These are phyloP conservation scores for Brassica incana DNA, from an alignment of 345 rosid species.

Conservation along the genomic window DNA sequence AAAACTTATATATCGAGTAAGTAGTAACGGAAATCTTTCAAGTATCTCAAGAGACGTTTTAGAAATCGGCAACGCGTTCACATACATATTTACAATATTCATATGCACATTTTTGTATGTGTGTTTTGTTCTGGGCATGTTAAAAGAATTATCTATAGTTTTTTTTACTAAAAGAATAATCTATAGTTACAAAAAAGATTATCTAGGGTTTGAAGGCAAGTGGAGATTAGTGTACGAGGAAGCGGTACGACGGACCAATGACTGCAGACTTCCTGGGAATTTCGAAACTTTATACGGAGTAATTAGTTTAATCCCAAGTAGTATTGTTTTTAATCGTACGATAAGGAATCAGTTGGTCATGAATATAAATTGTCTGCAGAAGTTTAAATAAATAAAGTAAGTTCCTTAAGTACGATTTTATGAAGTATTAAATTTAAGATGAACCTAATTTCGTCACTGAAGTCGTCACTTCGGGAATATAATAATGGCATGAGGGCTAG, in stretches of 20 bases:
- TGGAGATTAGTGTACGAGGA: conserved; percentile 46
- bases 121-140: neutral
- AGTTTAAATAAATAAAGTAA: neutral
- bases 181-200: no score
- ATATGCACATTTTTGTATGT: neutral
- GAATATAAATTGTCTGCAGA: conserved; percentile 28
- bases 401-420: conserved; percentile 14
- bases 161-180: no score
- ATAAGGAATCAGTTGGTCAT: conserved; percentile 37
- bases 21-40: neutral
- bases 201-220: conserved; percentile 41
- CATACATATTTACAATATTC: neutral
- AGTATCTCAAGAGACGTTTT: conserved; percentile 6
- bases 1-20: neutral
- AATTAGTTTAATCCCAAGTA: conserved; percentile 25
- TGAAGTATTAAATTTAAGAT: conserved; percentile 20
- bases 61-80: neutral
- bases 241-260: conserved; percentile 38
- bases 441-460: conserved; percentile 39
- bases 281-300: conserved; percentile 28
- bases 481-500: conserved; percentile 37
- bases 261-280: conserved; percentile 17
- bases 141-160: neutral
- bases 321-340: conserved; percentile 28
- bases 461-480: conserved; percentile 36